Base-by-base conservation (phyloP, 2,329 filamentous ascomycete genomes). In the Xylaria sp. region DNA sequence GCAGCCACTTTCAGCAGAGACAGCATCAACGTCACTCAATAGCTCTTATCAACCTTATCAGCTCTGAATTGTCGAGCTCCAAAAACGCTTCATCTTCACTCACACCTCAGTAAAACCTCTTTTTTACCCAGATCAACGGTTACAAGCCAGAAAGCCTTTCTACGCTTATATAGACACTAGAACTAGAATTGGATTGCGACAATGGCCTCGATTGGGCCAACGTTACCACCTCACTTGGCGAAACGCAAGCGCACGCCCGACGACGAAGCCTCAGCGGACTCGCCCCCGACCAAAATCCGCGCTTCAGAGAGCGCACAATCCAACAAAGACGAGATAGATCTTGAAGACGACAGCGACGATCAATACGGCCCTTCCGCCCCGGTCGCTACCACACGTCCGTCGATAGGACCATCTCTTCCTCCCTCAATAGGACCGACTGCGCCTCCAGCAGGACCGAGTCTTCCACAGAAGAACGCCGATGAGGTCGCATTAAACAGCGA, bases 141-240 rank as follows among this genome's bases (percentile, higher is more conserved):
- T 23, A 25, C 15, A 36, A 34, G 20, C 32, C 23, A 61, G 6
- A 39, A 15, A 61, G 2, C 25, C 23, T 45, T 4, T 18, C 9
- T n/a, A 36, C 18, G 5, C 28, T 39, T 8, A 25, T 41, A 48
- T 15, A 4, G 34, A 39, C n/a, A 4, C 3, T 28, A 10, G 9
- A 6, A 15, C 1, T 23, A 15, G 9, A 6, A n/a, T 45, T 28
- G 48, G n/a, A 36, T 23, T 45, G 4, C 18, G 34, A 80, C 20
- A 23, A 93, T 93, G 90, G 82, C 89, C 59, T 89, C 87, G 39
- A 89, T 93, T 75, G 91, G 91, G 5, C 91, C 92, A 15, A 84
- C 89, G 68, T 79, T 94, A 28, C 91, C 92, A 13, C 85, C 91
- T 4, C 88, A 92, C 69, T 84, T 91, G 48, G 76, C 87, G 39